phyloP scores from a whole-genome alignment of 1,284 basidiomycete genomes.

The Tetrapyrgos nigripes region DNA sequence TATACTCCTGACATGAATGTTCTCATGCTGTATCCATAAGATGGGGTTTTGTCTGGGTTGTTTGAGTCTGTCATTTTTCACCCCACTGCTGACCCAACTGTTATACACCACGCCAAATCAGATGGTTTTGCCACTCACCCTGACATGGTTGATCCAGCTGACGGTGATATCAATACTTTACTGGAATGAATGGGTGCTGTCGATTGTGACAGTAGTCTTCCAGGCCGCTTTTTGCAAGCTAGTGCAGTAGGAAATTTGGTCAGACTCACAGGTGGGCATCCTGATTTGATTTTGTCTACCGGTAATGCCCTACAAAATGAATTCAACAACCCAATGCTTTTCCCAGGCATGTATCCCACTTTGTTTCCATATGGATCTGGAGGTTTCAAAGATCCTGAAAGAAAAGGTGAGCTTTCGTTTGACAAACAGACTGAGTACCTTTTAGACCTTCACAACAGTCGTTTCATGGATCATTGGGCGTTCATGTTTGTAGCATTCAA shows the following conservation, averaged over 20 bases:
- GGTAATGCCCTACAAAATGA: constrained; percentile 23
- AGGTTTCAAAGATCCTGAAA: constrained; percentile 34
- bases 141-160: not conserved
- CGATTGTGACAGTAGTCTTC: not conserved
- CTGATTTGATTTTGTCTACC: constrained; percentile 27
- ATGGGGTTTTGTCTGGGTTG: constrained; percentile 22
- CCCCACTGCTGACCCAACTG: constrained; percentile 7
- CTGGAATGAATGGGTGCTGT: not conserved
- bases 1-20: constrained; percentile 20
- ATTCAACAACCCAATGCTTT: constrained; percentile 34
- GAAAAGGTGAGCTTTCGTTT: constrained; percentile 18
- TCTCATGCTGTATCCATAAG: constrained; percentile 22
- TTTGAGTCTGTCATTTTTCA: constrained; percentile 21
- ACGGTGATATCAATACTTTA: not conserved
- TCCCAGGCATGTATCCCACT: constrained; percentile 38
- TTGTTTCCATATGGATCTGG: constrained; percentile 41
- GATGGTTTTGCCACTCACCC: constrained; percentile 20
- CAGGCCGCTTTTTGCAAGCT: constrained; percentile 9
- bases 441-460: constrained; percentile 22
- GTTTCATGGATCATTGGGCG: constrained; percentile 37
- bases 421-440: constrained; percentile 26
- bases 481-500: constrained; percentile 40
- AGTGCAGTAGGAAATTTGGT: constrained; percentile 29
- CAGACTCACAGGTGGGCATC: constrained; percentile 14
- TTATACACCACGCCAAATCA: constrained; percentile 26